A percentile compares a stretch with the other conserved stretches of the same genome.
phyloP scores from a whole-genome alignment of 306 rosid genomes.

The Aeschynomene evenia region DNA sequence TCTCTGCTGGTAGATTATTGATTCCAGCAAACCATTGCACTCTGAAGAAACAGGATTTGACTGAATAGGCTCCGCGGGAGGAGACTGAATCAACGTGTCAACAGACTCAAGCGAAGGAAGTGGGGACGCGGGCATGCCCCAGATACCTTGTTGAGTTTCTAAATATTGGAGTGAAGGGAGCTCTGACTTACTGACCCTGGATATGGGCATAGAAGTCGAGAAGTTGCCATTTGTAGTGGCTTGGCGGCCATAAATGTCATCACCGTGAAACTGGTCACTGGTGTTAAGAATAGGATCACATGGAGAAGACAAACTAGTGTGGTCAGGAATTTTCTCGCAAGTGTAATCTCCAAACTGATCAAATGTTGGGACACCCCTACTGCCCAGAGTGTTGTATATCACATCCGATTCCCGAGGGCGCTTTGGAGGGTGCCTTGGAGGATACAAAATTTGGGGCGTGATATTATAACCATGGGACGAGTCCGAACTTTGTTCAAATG shows the following conservation, averaged over 20 bases:
- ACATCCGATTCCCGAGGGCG: constrained; percentile 41
- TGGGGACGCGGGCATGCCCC: constrained; percentile 43
- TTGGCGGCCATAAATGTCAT: constrained; percentile 53
- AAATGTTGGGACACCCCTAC: constrained; percentile 29
- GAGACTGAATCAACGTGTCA: constrained; percentile 56
- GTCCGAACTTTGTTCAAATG: constrained; percentile 47
- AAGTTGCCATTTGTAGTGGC: constrained; percentile 68
- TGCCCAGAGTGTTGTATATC: constrained; percentile 29
- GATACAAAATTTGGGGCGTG: constrained; percentile 34
- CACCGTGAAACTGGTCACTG: constrained; percentile 32
- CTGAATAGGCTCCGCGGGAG: constrained; percentile 33
- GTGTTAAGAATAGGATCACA: constrained; percentile 39
- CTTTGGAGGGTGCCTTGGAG: constrained; percentile 41
- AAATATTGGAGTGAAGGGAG: constrained; percentile 99
- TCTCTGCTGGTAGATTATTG: constrained; percentile 41
- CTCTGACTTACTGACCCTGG: constrained; percentile 68
- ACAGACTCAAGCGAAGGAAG: constrained; percentile 56
- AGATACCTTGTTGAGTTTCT: constrained; percentile 59
- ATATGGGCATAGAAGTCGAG: constrained; percentile 63
- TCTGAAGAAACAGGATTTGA: constrained; percentile 47
- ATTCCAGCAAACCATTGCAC: constrained; percentile 55
- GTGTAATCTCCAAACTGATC: constrained; percentile 41
- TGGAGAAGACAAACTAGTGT: constrained; percentile 36
- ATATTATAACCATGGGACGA: constrained; percentile 40
- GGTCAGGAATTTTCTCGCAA: constrained; percentile 34